Conservation (phyloP, 176 grass and related monocot genomes). For the Otatea glauca region DNA sequence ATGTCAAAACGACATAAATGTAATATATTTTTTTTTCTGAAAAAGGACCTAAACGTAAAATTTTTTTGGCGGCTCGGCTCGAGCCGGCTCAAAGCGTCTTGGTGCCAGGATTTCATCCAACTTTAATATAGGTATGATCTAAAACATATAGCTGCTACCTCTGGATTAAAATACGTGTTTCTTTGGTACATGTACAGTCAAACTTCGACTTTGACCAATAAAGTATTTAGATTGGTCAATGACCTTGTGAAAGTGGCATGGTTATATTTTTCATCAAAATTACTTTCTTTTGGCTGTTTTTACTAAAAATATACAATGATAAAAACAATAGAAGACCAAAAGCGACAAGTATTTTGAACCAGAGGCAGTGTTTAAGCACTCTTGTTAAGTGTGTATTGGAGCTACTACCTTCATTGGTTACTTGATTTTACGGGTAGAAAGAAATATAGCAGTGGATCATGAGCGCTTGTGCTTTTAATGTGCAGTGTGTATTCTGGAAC, state of each 20-base stretch:
- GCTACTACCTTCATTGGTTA: conserved; percentile 1
- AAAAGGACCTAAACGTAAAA: too few species aligned
- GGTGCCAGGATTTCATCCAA: too few species aligned
- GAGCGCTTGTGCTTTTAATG: conserved; percentile 36
- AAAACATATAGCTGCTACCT: not conserved
- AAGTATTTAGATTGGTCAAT: not conserved
- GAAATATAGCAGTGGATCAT: conserved; percentile 6
- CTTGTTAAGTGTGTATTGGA: conserved; percentile 23
- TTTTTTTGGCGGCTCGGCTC: too few species aligned
- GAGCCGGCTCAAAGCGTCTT: too few species aligned
- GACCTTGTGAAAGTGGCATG: not conserved
- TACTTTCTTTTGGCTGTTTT: not conserved
- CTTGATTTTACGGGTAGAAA: conserved; percentile 20
- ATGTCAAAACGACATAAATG: too few species aligned
- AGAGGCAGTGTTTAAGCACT: not conserved
- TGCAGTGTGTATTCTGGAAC: conserved; percentile 95
- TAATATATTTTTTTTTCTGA: too few species aligned
- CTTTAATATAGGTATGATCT: too few species aligned
- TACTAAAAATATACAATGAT: not conserved
- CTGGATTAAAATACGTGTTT: not conserved
- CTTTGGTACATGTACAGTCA: not conserved
- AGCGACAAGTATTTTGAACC: not conserved
- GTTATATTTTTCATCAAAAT: conserved; percentile 7
- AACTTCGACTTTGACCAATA: not conserved
- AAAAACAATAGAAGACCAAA: not conserved